Evolutionary conservation across 176 grass and related monocot species (phyloP), one percentile per base, ranked within the genome.

Genomic region (Juncus inflexus): DNA sequence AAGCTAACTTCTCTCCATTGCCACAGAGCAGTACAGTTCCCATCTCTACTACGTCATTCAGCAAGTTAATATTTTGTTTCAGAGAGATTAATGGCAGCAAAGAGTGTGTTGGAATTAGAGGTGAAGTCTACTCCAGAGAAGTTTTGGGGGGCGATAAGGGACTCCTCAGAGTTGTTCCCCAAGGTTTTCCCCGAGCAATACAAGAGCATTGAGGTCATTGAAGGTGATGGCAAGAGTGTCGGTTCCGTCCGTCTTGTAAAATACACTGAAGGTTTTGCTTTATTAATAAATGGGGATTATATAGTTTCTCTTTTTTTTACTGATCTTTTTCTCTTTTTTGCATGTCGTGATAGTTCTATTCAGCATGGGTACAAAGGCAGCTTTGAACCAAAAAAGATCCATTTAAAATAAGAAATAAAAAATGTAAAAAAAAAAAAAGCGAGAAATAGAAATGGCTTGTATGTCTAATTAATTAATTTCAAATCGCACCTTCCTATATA

Each of bases 141-240:
- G 74, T 61, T 97, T 43, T 97, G 92, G 92, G 70, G 53, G 49
- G 87, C 77, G 66, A 63, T 97, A 52, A 78, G 77, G 0, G 71
- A 77, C 3, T 97, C 87, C 12, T 79, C 82, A 12, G 49, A 81
- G 58, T 78, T 91, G 61, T 97, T 97, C 85, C 92, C 92, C 77
- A 91, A 79, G 82, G 77, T 97, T 77, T 97, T 97, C 82, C 92
- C 92, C 8, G 59, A 86, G 50, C 76, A 79, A 75, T 97, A 91
- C 87, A 62, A 86, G 82, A 89, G 85, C 92, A 97, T 97, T 72
- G 77, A 91, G 64, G 81, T 64, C 57, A 63, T 89, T 12, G 87
- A 97, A 60, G 87, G 92, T 45, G 92, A 97, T 65, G 92, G 92
- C 69, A 86, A 68, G 82, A 86, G 79, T 8, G 58, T 42, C 42